phyloP scores from a whole-genome alignment of 495 filamentous ascomycete species.

The Staphylotrichum tortipilum region DNA sequence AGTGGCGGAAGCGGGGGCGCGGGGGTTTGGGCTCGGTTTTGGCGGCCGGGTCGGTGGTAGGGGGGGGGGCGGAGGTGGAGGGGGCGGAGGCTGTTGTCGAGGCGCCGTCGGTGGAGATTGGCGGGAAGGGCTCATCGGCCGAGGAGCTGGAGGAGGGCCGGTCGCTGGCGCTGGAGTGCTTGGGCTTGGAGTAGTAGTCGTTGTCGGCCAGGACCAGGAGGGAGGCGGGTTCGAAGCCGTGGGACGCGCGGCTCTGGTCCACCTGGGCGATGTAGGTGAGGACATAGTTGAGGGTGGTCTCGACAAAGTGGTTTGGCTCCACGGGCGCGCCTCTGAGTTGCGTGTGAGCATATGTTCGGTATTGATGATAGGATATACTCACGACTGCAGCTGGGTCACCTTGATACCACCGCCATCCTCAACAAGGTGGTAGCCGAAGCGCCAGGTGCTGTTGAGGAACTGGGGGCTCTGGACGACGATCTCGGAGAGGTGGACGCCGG shows the following conservation, averaged over 20 bases:
- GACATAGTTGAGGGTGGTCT: constrained; percentile 79
- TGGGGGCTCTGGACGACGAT: constrained; percentile 86
- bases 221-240: constrained; percentile 54
- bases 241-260: constrained; percentile 43
- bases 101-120: no score
- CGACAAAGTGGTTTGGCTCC: constrained; percentile 69
- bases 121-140: not conserved
- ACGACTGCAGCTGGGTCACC: constrained; percentile 73
- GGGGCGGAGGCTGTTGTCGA: not conserved
- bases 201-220: constrained; percentile 90
- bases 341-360: constrained; percentile 6
- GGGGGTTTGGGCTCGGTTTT: not conserved
- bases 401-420: constrained; percentile 65
- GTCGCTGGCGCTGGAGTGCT: not conserved
- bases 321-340: constrained; percentile 27
- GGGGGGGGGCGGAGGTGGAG: constrained; percentile 9
- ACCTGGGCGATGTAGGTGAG: constrained; percentile 66
- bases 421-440: constrained; percentile 63
- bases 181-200: constrained; percentile 74
- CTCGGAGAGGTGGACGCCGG: constrained; percentile 51
- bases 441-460: constrained; percentile 78
- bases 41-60: constrained; percentile 10
- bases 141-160: constrained; percentile 35
- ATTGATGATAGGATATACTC: constrained; percentile 28
- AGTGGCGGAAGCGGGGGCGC: constrained; percentile 58